These are phyloP conservation scores for Strigomonas culicis DNA, from an alignment of 208 protist species.

Conservation along the genomic window DNA sequence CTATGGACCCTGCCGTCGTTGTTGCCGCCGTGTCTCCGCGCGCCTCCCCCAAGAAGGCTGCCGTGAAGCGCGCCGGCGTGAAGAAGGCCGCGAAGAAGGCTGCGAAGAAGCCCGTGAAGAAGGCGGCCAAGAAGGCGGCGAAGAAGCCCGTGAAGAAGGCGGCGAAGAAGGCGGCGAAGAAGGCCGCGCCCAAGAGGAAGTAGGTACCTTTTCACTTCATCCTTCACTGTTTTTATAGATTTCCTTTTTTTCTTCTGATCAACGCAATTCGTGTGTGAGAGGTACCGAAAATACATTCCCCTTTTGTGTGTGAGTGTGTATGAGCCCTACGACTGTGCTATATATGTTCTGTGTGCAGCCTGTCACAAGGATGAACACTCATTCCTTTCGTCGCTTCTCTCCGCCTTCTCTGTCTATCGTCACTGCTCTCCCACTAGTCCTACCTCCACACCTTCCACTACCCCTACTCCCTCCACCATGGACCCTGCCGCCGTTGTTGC, in stretches of 20 bases:
- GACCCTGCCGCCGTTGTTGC: no score
- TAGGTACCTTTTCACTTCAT: conserved; percentile 2
- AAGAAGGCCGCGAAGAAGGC: conserved; percentile 30
- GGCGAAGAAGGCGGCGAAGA: conserved; percentile 10
- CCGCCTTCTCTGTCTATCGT: neutral
- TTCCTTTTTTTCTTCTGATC: neutral
- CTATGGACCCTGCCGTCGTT: no score
- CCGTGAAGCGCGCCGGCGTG: conserved; percentile 16
- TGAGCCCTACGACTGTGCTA: neutral
- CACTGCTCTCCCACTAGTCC: neutral
- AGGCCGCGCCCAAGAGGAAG: conserved; percentile 7
- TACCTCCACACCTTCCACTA: neutral
- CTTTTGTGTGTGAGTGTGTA: no score
- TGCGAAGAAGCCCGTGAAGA: conserved; percentile 17
- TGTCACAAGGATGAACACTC: no score
- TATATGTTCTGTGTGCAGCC: neutral
- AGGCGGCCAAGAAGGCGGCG: conserved; percentile 13
- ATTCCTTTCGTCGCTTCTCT: no score
- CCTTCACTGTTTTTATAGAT: conserved; percentile 2
- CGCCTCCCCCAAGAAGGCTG: conserved; percentile 18
- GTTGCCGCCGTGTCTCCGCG: no score
- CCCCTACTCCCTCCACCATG: no score
- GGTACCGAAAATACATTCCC: no score
- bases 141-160: conserved; percentile 27
- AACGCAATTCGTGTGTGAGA: no score